A percentile compares a stretch with the other conserved stretches of the same genome.
Evolutionary conservation across 148 eudicot genomes (phyloP).

Genomic region (Heliamphora exappendiculata): DNA sequence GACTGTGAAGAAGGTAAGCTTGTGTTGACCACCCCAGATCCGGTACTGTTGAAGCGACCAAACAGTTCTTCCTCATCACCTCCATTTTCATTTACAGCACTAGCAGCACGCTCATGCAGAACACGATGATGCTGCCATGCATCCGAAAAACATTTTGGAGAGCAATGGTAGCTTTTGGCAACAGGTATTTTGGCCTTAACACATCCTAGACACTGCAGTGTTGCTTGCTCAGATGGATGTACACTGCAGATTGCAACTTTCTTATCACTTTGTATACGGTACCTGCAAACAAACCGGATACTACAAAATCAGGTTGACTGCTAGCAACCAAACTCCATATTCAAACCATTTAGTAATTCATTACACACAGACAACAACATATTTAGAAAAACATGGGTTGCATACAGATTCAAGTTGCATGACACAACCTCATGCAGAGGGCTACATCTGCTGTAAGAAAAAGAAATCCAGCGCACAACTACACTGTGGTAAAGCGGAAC

Average conservation of each 20-base stretch:
- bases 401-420: too few species aligned
- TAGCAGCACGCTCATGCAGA: constrained; percentile 96
- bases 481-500: too few species aligned
- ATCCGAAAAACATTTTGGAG: constrained; percentile 92
- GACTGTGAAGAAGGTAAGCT: constrained; percentile 55
- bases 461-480: too few species aligned
- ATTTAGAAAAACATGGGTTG: too few species aligned
- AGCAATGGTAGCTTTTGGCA: constrained; percentile 91
- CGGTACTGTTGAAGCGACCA: constrained; percentile 75
- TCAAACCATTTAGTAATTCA: too few species aligned
- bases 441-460: too few species aligned
- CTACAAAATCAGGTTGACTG: too few species aligned
- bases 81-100: constrained; percentile 83
- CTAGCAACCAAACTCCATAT: too few species aligned
- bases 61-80: constrained; percentile 83
- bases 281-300: constrained; percentile 44
- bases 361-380: too few species aligned
- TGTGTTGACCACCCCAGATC: constrained; percentile 47
- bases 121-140: constrained; percentile 99
- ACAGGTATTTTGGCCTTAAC: constrained; percentile 86
- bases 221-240: constrained; percentile 95
- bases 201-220: constrained; percentile 91
- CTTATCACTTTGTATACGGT: constrained; percentile 87
- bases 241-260: constrained; percentile 89
- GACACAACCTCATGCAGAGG: too few species aligned